phyloP scores from a whole-genome alignment of 2,329 filamentous ascomycete genomes.

The Phoma herbarum region DNA sequence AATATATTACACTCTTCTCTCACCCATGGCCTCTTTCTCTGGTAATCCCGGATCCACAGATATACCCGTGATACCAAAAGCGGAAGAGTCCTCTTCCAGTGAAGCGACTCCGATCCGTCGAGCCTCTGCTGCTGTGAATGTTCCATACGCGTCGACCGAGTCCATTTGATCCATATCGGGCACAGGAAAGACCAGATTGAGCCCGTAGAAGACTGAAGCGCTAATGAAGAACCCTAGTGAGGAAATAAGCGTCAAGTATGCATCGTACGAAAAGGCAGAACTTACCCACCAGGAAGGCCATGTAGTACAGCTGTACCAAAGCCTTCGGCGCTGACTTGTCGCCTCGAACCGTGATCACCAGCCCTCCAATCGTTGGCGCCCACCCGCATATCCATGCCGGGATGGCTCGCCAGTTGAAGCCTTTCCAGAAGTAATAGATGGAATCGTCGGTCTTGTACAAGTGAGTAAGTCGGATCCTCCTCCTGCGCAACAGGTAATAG shows the following conservation, averaged over 20 bases:
- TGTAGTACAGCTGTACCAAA: slow-evolving; percentile 58
- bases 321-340: slow-evolving; percentile 47
- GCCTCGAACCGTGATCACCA: slow-evolving; percentile 50
- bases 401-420: slow-evolving; percentile 56
- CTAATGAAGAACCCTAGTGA: slow-evolving; percentile 53
- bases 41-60: not conserved
- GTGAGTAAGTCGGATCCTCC: slow-evolving; percentile 49
- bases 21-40: slow-evolving; percentile 6
- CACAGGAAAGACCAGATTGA: slow-evolving; percentile 55
- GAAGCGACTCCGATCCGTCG: slow-evolving; percentile 52
- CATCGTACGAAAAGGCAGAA: not conserved
- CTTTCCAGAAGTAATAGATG: slow-evolving; percentile 56
- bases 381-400: slow-evolving; percentile 57
- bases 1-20: slow-evolving; percentile 13
- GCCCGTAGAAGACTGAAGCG: slow-evolving; percentile 39
- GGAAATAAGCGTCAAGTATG: slow-evolving; percentile 5
- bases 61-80: slow-evolving; percentile 9
- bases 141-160: slow-evolving; percentile 56
- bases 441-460: slow-evolving; percentile 49
- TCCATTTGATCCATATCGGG: slow-evolving; percentile 55
- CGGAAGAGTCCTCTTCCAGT: slow-evolving; percentile 24
- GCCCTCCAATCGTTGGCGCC: slow-evolving; percentile 55
- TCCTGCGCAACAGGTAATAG: slow-evolving; percentile 49
- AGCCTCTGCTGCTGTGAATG: slow-evolving; percentile 57
- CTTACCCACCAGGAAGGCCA: slow-evolving; percentile 58